Percentiles rank a stretch among this genome's conserved stretches.
phyloP scores from a whole-genome alignment of 257 asterid genomes.

The Hygrophila difformis region DNA sequence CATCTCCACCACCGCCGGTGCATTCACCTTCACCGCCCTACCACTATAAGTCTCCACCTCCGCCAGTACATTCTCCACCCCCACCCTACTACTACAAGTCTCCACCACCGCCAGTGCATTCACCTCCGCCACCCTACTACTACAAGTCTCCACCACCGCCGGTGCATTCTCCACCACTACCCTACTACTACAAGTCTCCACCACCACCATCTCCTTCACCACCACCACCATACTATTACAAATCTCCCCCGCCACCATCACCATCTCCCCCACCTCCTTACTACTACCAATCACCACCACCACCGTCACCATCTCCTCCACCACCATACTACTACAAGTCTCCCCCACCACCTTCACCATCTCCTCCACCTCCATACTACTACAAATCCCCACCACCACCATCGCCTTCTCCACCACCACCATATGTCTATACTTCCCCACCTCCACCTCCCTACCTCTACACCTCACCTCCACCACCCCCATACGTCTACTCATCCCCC shows the following conservation, averaged over 20 bases:
- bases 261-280: neutral
- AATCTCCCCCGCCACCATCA: constrained; percentile 18
- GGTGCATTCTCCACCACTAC: constrained; percentile 26
- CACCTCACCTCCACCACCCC: constrained; percentile 36
- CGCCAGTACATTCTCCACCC: constrained; percentile 12
- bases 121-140: constrained; percentile 17
- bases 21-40: constrained; percentile 8
- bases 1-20: constrained; percentile 7
- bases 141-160: constrained; percentile 27
- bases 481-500: constrained; percentile 40
- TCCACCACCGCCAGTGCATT: constrained; percentile 18
- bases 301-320: constrained; percentile 2
- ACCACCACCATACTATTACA: constrained; percentile 20
- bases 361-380: constrained; percentile 1
- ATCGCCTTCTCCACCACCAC: too few relatives aligned
- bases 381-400: constrained; percentile 54
- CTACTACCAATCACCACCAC: constrained; percentile 15
- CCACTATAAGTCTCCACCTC: constrained; percentile 19
- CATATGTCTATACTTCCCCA: too few relatives aligned
- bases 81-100: constrained; percentile 18
- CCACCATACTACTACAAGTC: constrained; percentile 7
- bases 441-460: constrained; percentile 19
- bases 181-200: constrained; percentile 22
- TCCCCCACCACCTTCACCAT: constrained; percentile 10
- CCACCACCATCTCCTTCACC: constrained; percentile 22